Conservation (phyloP, 257 asterid genomes). For the Nicotiana paniculata region DNA sequence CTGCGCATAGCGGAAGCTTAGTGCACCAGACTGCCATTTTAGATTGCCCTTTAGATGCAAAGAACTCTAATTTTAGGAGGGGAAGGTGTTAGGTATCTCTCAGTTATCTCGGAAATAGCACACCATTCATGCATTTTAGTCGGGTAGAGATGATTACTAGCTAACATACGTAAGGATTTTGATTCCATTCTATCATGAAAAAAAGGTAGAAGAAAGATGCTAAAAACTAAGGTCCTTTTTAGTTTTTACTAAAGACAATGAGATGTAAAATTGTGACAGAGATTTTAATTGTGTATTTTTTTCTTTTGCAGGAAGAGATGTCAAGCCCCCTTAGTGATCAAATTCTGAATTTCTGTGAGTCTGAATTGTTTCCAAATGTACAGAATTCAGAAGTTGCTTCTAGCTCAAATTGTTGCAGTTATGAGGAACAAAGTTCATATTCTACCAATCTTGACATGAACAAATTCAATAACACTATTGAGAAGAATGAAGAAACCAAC, state of each 20-base stretch:
- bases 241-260: not conserved
- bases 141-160: not conserved
- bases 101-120: not conserved
- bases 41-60: not conserved
- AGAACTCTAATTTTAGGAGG: not conserved
- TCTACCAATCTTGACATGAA: constrained; percentile 37
- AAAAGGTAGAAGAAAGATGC: not conserved
- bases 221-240: not conserved
- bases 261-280: not conserved
- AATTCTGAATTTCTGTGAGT: constrained; percentile 59
- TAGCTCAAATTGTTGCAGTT: constrained; percentile 61
- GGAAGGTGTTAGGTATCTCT: not conserved
- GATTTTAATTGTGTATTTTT: not conserved
- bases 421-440: constrained; percentile 37
- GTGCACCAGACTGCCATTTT: no score
- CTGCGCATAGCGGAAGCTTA: no score
- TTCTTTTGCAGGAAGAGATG: constrained; percentile 55
- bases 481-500: constrained; percentile 4
- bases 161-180: not conserved
- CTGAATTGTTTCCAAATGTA: constrained; percentile 55
- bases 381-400: constrained; percentile 74
- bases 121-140: not conserved
- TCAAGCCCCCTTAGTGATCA: constrained; percentile 68
- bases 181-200: not conserved
- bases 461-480: constrained; percentile 17